Evolutionary conservation across 805 yeast species (phyloP).

Genomic region (Wickerhamomyces chambardii): DNA sequence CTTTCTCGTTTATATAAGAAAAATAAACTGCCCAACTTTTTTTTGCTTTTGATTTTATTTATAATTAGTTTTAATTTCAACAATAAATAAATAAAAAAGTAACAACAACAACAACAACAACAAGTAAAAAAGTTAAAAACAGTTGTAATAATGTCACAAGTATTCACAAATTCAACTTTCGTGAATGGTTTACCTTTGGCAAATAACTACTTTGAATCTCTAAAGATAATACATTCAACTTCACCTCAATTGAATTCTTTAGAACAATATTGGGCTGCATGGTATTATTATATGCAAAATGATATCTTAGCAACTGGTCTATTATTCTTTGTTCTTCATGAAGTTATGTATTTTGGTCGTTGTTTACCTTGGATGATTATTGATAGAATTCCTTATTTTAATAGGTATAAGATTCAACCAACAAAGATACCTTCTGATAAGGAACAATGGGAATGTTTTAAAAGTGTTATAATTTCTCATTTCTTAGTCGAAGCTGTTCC

Average conservation of each 20-base stretch:
- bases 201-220: neutral
- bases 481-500: conserved; percentile 92
- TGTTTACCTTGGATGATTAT: conserved; percentile 88
- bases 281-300: conserved; percentile 77
- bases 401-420: conserved; percentile 83
- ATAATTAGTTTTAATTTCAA: no score
- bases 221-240: neutral
- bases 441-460: conserved; percentile 92
- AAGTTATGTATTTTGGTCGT: conserved; percentile 84
- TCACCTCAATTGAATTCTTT: conserved; percentile 33
- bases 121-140: no score
- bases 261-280: conserved; percentile 83
- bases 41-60: no score
- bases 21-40: no score
- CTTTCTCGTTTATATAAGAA: no score
- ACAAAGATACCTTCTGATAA: conserved; percentile 67
- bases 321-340: conserved; percentile 76
- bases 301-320: conserved; percentile 91
- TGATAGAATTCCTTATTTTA: conserved; percentile 80
- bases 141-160: neutral
- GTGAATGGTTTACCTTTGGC: neutral
- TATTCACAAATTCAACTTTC: neutral
- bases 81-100: no score
- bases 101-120: no score
- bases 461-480: conserved; percentile 78